These are phyloP conservation scores for Macroventuria anomochaeta DNA, from an alignment of 2,329 filamentous ascomycete genomes.

Conservation along the genomic window DNA sequence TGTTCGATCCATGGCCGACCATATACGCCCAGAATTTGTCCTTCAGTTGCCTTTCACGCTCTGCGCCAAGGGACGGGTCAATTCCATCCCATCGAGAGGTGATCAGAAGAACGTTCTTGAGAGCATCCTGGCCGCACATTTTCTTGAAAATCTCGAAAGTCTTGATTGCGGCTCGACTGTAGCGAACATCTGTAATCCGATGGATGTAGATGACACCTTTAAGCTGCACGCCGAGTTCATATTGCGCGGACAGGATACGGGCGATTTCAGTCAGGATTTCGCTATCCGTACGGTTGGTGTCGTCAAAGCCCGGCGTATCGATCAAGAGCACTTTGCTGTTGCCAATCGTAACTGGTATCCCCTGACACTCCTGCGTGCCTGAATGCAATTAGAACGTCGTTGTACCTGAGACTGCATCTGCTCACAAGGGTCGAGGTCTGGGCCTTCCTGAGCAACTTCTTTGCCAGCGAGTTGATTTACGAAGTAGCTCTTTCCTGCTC, in stretches of 20 bases:
- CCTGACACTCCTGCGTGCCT: conserved; percentile 5
- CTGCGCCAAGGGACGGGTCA: neutral
- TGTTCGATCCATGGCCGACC: neutral
- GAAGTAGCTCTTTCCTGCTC: conserved; percentile 42
- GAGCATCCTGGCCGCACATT: conserved; percentile 47
- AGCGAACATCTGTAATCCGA: conserved; percentile 51
- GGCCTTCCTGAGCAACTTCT: conserved; percentile 10
- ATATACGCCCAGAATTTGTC: neutral
- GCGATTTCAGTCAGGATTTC: conserved; percentile 53
- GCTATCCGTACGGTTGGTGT: conserved; percentile 53
- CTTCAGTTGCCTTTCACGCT: neutral
- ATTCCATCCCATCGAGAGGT: neutral
- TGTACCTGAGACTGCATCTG: neutral
- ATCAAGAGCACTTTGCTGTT: conserved; percentile 31
- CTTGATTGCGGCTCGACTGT: conserved; percentile 48
- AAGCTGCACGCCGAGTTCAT: conserved; percentile 46
- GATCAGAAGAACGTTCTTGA: conserved; percentile 17
- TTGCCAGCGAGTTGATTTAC: conserved; percentile 31
- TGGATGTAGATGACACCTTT: conserved; percentile 58
- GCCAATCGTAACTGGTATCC: conserved; percentile 21
- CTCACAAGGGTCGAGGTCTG: conserved; percentile 1
- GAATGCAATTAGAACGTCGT: neutral
- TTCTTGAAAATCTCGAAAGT: conserved; percentile 56
- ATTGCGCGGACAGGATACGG: conserved; percentile 39
- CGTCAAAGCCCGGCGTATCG: conserved; percentile 59